Evolutionary conservation across 2,329 filamentous ascomycete species (phyloP), one percentile per base, ranked within the genome.

Genomic region (Fusarium secorum): DNA sequence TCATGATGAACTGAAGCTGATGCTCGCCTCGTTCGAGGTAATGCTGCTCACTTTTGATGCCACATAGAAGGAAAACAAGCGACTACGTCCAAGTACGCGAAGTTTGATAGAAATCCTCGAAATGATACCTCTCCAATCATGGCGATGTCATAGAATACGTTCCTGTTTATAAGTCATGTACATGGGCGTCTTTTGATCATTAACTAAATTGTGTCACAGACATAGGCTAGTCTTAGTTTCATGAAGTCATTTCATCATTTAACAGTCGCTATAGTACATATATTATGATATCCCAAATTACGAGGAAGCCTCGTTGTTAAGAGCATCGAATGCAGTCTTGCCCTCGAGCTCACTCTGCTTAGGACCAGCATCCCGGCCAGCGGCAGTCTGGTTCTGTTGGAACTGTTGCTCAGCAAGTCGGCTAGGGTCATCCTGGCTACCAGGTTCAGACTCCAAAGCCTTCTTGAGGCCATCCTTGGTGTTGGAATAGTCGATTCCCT

Each of bases 341-440:
- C 64, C 76, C 5, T 66, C 56, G 6, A 79, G 26, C 9, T 74
- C 67, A 3, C 33, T 55, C 66, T 82, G 76, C 24, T 67, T 78
- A 17, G 70, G 75, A 1, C 75, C 75, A 28, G 75, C 71, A 42
- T 74, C 75, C n/a, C 75, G 55, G 3, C 70, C 74, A 26, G 36
- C 66, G 11, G 71, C 64, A 36, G 65, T 73, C 53, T 75, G 70
- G 20, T 69, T 71, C 48, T 72, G 60, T 62, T 77, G 67, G 36
- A 87, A 80, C 70, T 82, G 81, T 42, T 78, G 69, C 76, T 86
- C 85, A 8, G 85, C 85, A 41, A 81, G 62, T 13, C 82, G 74
- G 54, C 81, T 80, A 7, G 86, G 86, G 70, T 88, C 86, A 62
- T 85, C 77, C 72, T 82, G 78, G 10, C 81, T 82, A 4, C 85